Evolutionary conservation across 2,329 filamentous ascomycete genomes (phyloP), one percentile per base, ranked within the genome.

Genomic region (Colletotrichum spaethianum): DNA sequence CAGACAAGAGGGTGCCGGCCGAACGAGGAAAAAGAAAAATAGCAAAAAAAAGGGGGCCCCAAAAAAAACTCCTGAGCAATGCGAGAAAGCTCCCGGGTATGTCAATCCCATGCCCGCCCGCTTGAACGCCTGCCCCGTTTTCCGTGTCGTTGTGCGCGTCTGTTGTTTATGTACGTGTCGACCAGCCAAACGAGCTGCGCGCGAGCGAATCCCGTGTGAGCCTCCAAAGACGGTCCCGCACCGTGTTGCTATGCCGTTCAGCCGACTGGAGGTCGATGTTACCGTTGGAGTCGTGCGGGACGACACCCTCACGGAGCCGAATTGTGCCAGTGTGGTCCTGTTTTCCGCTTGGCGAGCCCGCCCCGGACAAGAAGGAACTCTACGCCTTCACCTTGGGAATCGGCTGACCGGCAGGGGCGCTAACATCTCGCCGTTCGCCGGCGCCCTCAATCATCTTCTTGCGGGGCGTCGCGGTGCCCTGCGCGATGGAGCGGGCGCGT

Each of bases 401-500:
- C 61, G 67, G 46, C 62, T 67, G 66, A 18, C 67, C 70, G 52
- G 70, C 70, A 42, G 86, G 85, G 31, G 85, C 86, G 78, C 87
- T 89, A 75, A 86, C 82, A 52, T 88, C 83, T 74, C 86, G 84
- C 76, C 85, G 81, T 67, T 80, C 80, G 57, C 76, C 79, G 28
- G 81, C 82, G 33, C 86, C 89, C 73, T 86, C 83, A 48, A 89
- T 79, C 86, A 89, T 88, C 79, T 88, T 86, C 81, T 88, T 90
- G 73, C 86, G 84, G 12, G 90, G 90, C 50, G 92, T 93, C 72
- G 87, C 83, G 7, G 89, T 87, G 2, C 89, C 90, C 63, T 90
- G 87, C 5, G 91, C 90, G 69, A 92, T 89, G 79, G 92, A 94
- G 75, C 90, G 87, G 68, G 93, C 92, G 56, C 93, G 85, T 8